Percentiles rank a stretch among this genome's conserved stretches.
These are phyloP conservation scores for Tylopilus felleus DNA, from an alignment of 768 basidiomycete species.

Conservation along the genomic window DNA sequence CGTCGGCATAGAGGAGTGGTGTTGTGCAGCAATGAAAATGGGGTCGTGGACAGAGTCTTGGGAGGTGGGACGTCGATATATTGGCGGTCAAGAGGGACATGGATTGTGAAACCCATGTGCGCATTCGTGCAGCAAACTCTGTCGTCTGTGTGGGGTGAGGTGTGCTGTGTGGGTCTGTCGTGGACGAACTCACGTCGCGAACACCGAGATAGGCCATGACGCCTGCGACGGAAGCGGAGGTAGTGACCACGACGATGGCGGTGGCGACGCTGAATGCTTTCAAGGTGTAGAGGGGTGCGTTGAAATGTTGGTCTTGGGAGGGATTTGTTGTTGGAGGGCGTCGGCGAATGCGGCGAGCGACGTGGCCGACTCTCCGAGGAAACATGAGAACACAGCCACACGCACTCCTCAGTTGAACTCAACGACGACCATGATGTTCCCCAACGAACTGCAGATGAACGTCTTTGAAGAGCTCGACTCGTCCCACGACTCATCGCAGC, in stretches of 20 bases:
- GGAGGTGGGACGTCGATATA: slow-evolving; percentile 43
- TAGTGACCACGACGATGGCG: slow-evolving; percentile 49
- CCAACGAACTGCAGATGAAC: slow-evolving; percentile 38
- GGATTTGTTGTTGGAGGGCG: not conserved
- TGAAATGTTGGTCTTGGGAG: slow-evolving; percentile 35
- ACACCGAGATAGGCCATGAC: slow-evolving; percentile 54
- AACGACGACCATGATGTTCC: slow-evolving; percentile 17
- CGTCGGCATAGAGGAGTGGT: not conserved
- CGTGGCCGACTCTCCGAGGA: not conserved
- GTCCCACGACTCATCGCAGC: slow-evolving; percentile 30
- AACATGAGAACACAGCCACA: slow-evolving; percentile 6
- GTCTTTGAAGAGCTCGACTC: slow-evolving; percentile 34
- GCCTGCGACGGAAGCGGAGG: slow-evolving; percentile 41
- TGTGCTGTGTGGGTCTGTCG: not conserved
- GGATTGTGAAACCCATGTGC: not conserved
- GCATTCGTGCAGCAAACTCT: slow-evolving; percentile 40
- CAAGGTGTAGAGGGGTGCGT: slow-evolving; percentile 50
- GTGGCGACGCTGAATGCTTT: slow-evolving; percentile 71
- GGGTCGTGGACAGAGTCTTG: not conserved
- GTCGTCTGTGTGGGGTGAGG: slow-evolving; percentile 38
- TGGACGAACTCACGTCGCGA: slow-evolving; percentile 40
- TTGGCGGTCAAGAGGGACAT: slow-evolving; percentile 50
- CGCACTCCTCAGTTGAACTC: too few relatives aligned
- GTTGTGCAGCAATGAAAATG: not conserved
- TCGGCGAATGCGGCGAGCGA: not conserved